phyloP scores from a whole-genome alignment of 1,284 basidiomycete genomes.

The Cutaneotrichosporon dermatis region DNA sequence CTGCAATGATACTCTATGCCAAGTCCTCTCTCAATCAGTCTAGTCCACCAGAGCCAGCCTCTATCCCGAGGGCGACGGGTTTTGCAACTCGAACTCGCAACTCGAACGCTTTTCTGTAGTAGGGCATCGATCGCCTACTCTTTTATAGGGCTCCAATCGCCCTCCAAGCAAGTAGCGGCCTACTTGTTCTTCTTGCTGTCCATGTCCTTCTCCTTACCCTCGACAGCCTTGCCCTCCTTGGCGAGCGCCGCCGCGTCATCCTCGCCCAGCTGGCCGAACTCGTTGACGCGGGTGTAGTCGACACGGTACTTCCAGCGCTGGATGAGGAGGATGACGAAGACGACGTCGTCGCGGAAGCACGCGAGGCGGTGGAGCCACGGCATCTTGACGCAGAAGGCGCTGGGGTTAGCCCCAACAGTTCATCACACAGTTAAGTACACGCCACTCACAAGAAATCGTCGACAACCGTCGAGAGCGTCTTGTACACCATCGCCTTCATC shows the following conservation, averaged over 20 bases:
- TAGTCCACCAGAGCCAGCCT: no score
- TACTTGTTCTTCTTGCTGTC: constrained; percentile 43
- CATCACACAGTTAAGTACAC: no score
- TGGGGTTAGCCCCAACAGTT: not conserved
- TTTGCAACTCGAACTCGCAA: no score
- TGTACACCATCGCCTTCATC: constrained; percentile 96
- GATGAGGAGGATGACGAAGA: constrained; percentile 56
- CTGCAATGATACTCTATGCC: no score
- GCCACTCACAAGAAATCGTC: constrained; percentile 77
- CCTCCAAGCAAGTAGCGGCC: not conserved
- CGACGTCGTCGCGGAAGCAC: constrained; percentile 73
- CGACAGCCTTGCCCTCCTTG: constrained; percentile 24
- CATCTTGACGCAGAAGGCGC: constrained; percentile 75
- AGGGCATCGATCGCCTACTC: no score
- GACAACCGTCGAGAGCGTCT: constrained; percentile 62
- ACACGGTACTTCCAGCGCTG: constrained; percentile 93
- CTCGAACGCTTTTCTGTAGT: no score
- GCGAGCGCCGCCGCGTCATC: constrained; percentile 8
- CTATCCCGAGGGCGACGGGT: no score
- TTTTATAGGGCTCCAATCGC: no score
- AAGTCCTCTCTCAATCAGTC: no score
- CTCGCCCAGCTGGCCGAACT: constrained; percentile 77
- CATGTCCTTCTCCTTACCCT: not conserved
- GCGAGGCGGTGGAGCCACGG: constrained; percentile 71
- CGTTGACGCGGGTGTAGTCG: constrained; percentile 89